phyloP scores from a whole-genome alignment of 2,329 filamentous ascomycete species.

The Calycina herbarum region DNA sequence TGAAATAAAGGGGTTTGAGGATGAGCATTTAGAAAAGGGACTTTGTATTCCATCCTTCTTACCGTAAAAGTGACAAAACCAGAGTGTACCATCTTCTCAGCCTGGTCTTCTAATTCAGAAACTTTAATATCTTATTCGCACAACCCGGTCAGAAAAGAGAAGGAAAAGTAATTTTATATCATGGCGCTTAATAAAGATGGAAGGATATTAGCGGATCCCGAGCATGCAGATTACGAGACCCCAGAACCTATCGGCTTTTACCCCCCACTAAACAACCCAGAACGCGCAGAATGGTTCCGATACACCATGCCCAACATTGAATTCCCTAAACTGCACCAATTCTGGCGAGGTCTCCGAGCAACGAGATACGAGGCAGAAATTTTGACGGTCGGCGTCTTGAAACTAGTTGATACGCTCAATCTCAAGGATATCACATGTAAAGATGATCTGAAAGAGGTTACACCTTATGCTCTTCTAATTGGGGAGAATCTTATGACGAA shows the following conservation, averaged over 20 bases:
- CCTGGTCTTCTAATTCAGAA: no score
- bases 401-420: background rate
- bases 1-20: background rate
- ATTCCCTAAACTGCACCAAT: background rate
- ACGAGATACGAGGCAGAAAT: background rate
- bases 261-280: background rate
- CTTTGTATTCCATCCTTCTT: background rate
- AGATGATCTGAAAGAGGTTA: background rate
- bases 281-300: background rate
- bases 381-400: background rate
- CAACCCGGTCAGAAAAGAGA: no score
- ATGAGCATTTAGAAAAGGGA: background rate
- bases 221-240: background rate
- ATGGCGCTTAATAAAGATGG: background rate
- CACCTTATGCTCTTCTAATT: no score
- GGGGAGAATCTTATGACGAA: no score
- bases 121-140: no score
- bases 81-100: no score
- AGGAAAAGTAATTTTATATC: no score
- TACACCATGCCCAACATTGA: background rate
- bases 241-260: background rate
- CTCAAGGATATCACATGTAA: background rate
- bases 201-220: background rate
- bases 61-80: background rate
- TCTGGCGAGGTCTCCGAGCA: slow-evolving; percentile 1